These are phyloP conservation scores for Angomonas ambiguus DNA, from an alignment of 208 protist genomes.

Conservation along the genomic window DNA sequence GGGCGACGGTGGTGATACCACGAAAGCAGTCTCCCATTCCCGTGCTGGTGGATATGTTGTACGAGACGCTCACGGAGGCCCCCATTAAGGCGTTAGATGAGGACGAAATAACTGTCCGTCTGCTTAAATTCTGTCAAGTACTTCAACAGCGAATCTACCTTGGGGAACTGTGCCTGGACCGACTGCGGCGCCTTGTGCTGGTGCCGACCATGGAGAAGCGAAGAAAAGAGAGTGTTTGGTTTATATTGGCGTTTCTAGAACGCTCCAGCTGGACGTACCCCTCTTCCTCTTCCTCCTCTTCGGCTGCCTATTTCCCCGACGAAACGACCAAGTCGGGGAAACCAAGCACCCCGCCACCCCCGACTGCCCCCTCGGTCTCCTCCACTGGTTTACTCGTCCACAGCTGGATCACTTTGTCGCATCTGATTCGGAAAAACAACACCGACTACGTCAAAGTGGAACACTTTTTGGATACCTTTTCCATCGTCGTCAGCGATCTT, in stretches of 20 bases:
- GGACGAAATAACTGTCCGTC: conserved; percentile 8
- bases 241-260: no score
- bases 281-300: not conserved
- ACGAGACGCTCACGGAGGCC: conserved; percentile 17
- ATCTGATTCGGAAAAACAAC: conserved; percentile 21
- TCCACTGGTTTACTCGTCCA: not conserved
- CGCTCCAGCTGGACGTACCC: no score
- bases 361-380: no score
- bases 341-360: no score
- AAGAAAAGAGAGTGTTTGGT: no score
- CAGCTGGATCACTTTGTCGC: conserved; percentile 13
- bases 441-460: conserved; percentile 19
- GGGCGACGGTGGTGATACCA: no score
- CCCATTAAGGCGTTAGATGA: conserved; percentile 17
- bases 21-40: conserved; percentile 17
- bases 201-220: no score
- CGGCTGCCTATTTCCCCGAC: no score
- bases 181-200: not conserved
- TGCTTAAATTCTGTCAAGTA: not conserved
- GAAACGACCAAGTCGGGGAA: no score
- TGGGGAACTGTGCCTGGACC: not conserved
- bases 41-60: conserved; percentile 16
- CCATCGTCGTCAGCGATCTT: conserved; percentile 12
- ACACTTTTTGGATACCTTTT: conserved; percentile 22
- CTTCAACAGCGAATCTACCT: not conserved